Evolutionary conservation across 2,329 filamentous ascomycete species (phyloP), one percentile per base, ranked within the genome.

Genomic region (Penicillium sclerotigenum): DNA sequence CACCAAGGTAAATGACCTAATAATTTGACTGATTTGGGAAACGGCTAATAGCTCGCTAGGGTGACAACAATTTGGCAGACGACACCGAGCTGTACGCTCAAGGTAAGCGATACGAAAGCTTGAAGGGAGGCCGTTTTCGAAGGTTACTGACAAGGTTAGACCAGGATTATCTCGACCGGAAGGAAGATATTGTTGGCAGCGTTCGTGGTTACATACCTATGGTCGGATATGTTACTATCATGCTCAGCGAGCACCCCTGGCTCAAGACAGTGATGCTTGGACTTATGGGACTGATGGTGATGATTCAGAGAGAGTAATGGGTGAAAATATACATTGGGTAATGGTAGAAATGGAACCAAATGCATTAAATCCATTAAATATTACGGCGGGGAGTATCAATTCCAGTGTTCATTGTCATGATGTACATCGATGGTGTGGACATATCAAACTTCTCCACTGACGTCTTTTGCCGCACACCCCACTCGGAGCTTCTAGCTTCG

Each of bases 221-320:
- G 68, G 91, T 97, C 14, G 94, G 94, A 63, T 97, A 97, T 71
- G 92, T 97, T 43, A 99, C 94, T 1, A 99, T 99, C 66, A 80
- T 97, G 74, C 80, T 99, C 60, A 94, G 90, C 60, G 94, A 99
- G 74, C 87, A 99, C 72, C 94, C 94, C 6, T 97, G 93, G 93
- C 74, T 97, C 66, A 99, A 99, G 83, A 95, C 90, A 41, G 93
- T 87, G 26, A 90, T 97, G 87, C 75, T 99, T 68, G 93, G 90
- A 1, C 83, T 97, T 48, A 99, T 99, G 94, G 94, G 93, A 1
- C 73, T 97, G 67, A 86, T 96, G 77, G 94, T 97, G 26, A 87
- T 99, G 46, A 73, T 99, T 66, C 94, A 99, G 74, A 80, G 92
- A 69, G 94, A 99, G 79, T 97, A 79, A 68, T 57, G 54, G 47